Evolutionary conservation across 1,284 basidiomycete genomes (phyloP).

Genomic region (Ceratobasidium sp.): DNA sequence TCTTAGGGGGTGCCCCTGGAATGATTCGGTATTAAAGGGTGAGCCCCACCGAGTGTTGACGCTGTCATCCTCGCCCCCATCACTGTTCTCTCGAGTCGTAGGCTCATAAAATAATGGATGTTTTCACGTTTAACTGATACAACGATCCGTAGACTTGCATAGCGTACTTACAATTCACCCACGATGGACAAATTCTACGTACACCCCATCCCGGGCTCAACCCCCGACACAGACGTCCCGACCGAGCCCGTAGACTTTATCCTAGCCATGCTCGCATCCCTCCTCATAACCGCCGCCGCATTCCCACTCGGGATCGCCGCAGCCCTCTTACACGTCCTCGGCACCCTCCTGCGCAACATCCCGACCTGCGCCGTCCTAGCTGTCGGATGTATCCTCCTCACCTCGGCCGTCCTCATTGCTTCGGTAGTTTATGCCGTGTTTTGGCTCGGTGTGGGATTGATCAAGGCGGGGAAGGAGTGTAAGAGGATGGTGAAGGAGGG

Average conservation of each 20-base stretch:
- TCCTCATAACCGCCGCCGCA: slow-evolving; percentile 9
- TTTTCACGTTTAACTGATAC: too few relatives aligned
- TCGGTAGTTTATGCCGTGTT: slow-evolving; percentile 13
- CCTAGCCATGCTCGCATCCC: slow-evolving; percentile 25
- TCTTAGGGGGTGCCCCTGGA: slow-evolving; percentile 6
- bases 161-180: background rate
- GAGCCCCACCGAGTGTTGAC: background rate
- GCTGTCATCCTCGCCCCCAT: background rate
- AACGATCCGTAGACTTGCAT: too few relatives aligned
- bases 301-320: slow-evolving; percentile 35
- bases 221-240: background rate
- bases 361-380: slow-evolving; percentile 31
- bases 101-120: too few relatives aligned
- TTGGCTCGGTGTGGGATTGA: background rate
- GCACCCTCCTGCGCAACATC: slow-evolving; percentile 34
- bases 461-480: background rate
- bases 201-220: background rate
- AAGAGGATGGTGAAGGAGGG: background rate
- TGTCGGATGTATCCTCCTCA: slow-evolving; percentile 28
- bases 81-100: too few relatives aligned
- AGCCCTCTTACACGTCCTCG: slow-evolving; percentile 34
- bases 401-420: slow-evolving; percentile 34
- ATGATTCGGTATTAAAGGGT: slow-evolving; percentile 4
- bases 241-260: slow-evolving; percentile 36
- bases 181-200: slow-evolving; percentile 6